phyloP scores from a whole-genome alignment of 2,329 filamentous ascomycete genomes.

The Periglandula ipomoeae region DNA sequence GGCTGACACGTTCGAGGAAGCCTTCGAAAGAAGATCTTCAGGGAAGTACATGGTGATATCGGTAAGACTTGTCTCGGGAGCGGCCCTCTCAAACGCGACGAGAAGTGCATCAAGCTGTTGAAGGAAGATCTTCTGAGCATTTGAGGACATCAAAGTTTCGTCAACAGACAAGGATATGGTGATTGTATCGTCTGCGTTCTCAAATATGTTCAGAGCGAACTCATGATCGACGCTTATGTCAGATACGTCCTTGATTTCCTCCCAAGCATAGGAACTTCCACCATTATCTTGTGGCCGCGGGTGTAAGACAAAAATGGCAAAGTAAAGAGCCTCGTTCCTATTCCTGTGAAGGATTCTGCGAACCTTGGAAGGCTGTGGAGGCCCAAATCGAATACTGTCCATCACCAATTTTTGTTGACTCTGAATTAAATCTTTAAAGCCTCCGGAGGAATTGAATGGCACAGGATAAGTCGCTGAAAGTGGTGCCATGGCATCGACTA shows the following conservation, averaged over 20 bases:
- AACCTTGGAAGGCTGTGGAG: slow-evolving; percentile 14
- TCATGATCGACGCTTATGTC: slow-evolving; percentile 28
- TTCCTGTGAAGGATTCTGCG: slow-evolving; percentile 15
- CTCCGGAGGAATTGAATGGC: background rate
- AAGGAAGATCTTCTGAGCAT: background rate
- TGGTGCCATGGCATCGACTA: background rate
- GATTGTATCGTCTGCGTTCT: slow-evolving; percentile 5
- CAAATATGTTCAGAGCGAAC: slow-evolving; percentile 29
- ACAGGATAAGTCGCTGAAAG: background rate
- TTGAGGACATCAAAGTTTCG: background rate
- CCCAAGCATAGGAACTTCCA: background rate
- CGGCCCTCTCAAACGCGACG: background rate
- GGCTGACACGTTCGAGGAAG: background rate
- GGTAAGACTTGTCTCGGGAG: background rate
- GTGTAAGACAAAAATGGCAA: slow-evolving; percentile 17
- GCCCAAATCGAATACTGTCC: background rate
- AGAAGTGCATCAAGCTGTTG: background rate
- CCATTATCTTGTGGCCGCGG: slow-evolving; percentile 5
- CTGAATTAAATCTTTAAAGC: background rate
- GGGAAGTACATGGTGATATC: background rate
- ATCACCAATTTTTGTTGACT: background rate
- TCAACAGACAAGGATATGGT: background rate
- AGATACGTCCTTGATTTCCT: slow-evolving; percentile 11
- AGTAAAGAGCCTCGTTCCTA: slow-evolving; percentile 12
- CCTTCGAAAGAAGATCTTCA: background rate